Evolutionary conservation across 116 monocot species (phyloP), one percentile per base, ranked within the genome.

Genomic region (Zostera marina): DNA sequence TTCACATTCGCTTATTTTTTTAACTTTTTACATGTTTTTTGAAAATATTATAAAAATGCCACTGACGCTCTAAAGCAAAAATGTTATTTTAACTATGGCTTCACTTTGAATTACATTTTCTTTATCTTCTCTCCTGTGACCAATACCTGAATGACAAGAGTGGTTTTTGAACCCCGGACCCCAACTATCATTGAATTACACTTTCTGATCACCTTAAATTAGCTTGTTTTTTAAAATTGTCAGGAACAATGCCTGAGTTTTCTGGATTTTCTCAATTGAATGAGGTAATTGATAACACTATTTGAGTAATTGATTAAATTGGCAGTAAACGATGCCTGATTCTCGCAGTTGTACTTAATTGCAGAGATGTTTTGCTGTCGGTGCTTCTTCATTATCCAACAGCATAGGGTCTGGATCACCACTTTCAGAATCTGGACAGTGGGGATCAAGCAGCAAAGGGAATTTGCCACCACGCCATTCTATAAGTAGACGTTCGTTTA

Each of bases 401-500:
- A 85, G 79, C 72, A 45, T 84, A 43, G 70, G 73, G 39, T 88
- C 83, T 12, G 72, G 73, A 47, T 88, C 80, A 39, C 73, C 80
- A 22, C 59, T 68, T 22, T 66, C 72, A 25, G 81, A 85, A 46
- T 84, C 81, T 32, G 65, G 73, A 32, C 66, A 55, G 32, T 76
- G 81, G 81, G 77, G 70, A 23, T 91, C 77, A 14, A 68, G 67
- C 26, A 77, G 74, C 70, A 84, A 84, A 58, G 82, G 53, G 0
- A 79, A 81, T 24, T 57, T 66, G 21, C 76, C 74, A 24, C 69
- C 78, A 51, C 69, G 79, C 11, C 73, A 81, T 53, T 67, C 71
- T 59, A 61, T 72, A 9, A 77, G 80, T 19, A 73, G 81, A 55
- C 83, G 81, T 12, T 87, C 87, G 7, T 92, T 92, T 76, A 92